Base-by-base conservation (phyloP, 2,329 filamentous ascomycete genomes). In the Metarhizium robertsii region DNA sequence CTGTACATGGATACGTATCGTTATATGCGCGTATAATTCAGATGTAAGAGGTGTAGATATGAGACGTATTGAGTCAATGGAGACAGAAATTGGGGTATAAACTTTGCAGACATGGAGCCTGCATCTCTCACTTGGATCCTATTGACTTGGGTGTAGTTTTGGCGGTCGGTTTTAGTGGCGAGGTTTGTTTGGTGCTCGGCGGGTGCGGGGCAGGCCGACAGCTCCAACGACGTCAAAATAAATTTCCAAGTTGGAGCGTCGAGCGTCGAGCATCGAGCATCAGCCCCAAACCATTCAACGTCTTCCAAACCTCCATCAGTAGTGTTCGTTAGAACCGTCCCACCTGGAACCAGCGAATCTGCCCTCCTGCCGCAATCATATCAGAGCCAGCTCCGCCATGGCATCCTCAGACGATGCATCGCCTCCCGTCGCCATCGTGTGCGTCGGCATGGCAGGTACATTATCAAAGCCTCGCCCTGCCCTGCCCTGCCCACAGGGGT, bases 391-490 rank as follows among this genome's bases (percentile, higher is more conserved):
- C 42, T 40, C 46, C 6, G 38, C 16, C 6, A 71, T 73, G 71
- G 67, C 69, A 30, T 68, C 70, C 14, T 64, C 72, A 34, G 62
- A 59, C 57, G 66, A 63, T 16, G 61, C 61, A 20, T 57, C 61
- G 55, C 58, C 64, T 29, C 58, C 65, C 10, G 61, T 68, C 16
- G 60, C 89, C 59, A 86, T 99, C 58, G 91, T 97, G 65, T 96
- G 92, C 71, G 86, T 99, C 51, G 94, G 94, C 77, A 97, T 97
- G 92, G 94, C 94, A 65, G 92, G 86, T 86, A 73, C 25, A 48
- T 57, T 16, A 45, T 11, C 20, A 14, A 16, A 18, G 32, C 42
- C 42, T 30, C 53, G 25, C 32, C 4, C 13, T 20, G 42, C n/a
- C n/a, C 13, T 3, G 20, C 18, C 62, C 57, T 46, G 47, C 32